A percentile compares a stretch with the other conserved stretches of the same genome.
These are phyloP conservation scores for Candida buenavistaensis DNA, from an alignment of 1,139 yeast species.

Conservation along the genomic window DNA sequence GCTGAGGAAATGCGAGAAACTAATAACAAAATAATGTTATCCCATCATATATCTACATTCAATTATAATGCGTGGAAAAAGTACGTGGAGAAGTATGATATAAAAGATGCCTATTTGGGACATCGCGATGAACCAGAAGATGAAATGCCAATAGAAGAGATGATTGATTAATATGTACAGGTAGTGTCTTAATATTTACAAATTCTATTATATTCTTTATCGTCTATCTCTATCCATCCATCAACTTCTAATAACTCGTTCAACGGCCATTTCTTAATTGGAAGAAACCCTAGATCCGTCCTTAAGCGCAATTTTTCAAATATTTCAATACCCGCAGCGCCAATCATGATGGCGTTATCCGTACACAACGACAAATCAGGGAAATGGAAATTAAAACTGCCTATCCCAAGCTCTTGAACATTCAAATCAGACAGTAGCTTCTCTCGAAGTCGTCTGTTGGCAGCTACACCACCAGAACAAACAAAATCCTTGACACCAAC, in stretches of 20 bases:
- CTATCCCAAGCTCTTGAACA: constrained; percentile 6
- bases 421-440: constrained; percentile 43
- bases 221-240: constrained; percentile 45
- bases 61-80: constrained; percentile 65
- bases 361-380: constrained; percentile 80
- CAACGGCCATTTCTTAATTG: constrained; percentile 77
- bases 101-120: constrained; percentile 55
- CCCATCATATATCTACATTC: constrained; percentile 62
- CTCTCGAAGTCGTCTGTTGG: constrained; percentile 60
- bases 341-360: constrained; percentile 96
- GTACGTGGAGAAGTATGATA: constrained; percentile 49
- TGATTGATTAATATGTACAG: constrained; percentile 3
- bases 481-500: constrained; percentile 57
- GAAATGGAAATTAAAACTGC: constrained; percentile 44
- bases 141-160: constrained; percentile 22
- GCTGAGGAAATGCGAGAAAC: constrained; percentile 16
- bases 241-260: constrained; percentile 45
- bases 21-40: constrained; percentile 20
- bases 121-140: constrained; percentile 39
- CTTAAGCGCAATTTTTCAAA: constrained; percentile 53
- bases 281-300: constrained; percentile 54
- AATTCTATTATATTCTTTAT: constrained; percentile 15
- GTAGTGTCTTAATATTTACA: constrained; percentile 11
- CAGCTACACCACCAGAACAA: constrained; percentile 93
- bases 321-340: constrained; percentile 92